phyloP scores from a whole-genome alignment of 352 stramenopile genomes.

The Globisporangium alternatum region DNA sequence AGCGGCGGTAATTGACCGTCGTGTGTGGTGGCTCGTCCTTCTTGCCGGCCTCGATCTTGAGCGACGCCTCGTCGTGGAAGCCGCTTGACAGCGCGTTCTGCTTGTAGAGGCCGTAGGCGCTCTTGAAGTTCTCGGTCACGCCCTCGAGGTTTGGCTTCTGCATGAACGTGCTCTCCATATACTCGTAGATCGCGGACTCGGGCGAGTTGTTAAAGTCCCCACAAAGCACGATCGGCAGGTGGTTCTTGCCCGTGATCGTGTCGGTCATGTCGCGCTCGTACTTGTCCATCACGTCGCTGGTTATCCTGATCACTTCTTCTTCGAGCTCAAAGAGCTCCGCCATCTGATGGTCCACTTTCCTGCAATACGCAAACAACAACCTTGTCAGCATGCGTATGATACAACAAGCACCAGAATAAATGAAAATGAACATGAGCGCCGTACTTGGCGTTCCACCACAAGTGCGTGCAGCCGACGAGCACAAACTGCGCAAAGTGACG shows the following conservation, averaged over 20 bases:
- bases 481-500: constrained; percentile 79
- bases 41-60: constrained; percentile 34
- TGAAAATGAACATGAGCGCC: constrained; percentile 10
- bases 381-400: neutral
- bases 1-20: constrained; percentile 83
- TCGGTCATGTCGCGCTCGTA: constrained; percentile 62
- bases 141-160: constrained; percentile 77
- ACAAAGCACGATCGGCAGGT: constrained; percentile 76
- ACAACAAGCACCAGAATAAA: neutral
- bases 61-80: constrained; percentile 22
- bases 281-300: constrained; percentile 75
- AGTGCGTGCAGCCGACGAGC: constrained; percentile 76
- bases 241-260: constrained; percentile 47
- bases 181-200: constrained; percentile 81
- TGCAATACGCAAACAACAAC: constrained; percentile 14
- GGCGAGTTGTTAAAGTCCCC: constrained; percentile 89
- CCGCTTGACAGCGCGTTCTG: constrained; percentile 39
- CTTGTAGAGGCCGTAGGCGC: constrained; percentile 68
- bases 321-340: constrained; percentile 80
- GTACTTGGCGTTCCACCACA: constrained; percentile 88
- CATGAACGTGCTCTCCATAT: constrained; percentile 88
- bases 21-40: constrained; percentile 79
- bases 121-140: constrained; percentile 62
- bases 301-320: constrained; percentile 81
- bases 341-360: constrained; percentile 88